Evolutionary conservation across 345 rosid species (phyloP).

Genomic region (Populus alba): DNA sequence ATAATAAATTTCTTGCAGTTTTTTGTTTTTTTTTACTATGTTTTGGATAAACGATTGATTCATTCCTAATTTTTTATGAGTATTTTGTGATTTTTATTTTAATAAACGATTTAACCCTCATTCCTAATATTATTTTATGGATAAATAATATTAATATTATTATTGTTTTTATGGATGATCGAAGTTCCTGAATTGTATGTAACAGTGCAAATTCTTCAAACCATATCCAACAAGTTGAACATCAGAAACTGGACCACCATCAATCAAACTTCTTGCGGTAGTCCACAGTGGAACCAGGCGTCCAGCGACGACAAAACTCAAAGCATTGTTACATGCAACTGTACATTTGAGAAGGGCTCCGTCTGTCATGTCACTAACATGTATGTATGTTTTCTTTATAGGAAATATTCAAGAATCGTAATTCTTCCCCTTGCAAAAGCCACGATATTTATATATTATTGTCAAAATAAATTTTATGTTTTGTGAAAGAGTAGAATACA

Average conservation of each 20-base stretch:
- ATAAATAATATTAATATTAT: too few species aligned
- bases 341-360: constrained; percentile 28
- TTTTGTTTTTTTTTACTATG: too few species aligned
- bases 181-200: not conserved
- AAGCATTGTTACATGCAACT: constrained; percentile 52
- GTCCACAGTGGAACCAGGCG: constrained; percentile 31
- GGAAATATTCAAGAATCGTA: too few species aligned
- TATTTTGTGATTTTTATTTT: too few species aligned
- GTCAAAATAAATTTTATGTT: too few species aligned
- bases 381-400: constrained; percentile 33
- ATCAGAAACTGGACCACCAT: constrained; percentile 23
- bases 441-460: not conserved
- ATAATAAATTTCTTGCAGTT: too few species aligned
- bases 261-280: constrained; percentile 41
- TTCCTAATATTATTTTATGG: too few species aligned
- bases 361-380: constrained; percentile 63
- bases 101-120: too few species aligned
- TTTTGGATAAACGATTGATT: too few species aligned
- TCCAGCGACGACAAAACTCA: not conserved
- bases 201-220: constrained; percentile 49
- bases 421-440: not conserved
- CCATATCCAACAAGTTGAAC: constrained; percentile 43
- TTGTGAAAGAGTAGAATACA: too few species aligned
- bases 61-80: too few species aligned
- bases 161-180: too few species aligned